A percentile compares a stretch with the other conserved stretches of the same genome.
phyloP scores from a whole-genome alignment of 2,329 filamentous ascomycete genomes.

The Colletotrichum theobromicola region DNA sequence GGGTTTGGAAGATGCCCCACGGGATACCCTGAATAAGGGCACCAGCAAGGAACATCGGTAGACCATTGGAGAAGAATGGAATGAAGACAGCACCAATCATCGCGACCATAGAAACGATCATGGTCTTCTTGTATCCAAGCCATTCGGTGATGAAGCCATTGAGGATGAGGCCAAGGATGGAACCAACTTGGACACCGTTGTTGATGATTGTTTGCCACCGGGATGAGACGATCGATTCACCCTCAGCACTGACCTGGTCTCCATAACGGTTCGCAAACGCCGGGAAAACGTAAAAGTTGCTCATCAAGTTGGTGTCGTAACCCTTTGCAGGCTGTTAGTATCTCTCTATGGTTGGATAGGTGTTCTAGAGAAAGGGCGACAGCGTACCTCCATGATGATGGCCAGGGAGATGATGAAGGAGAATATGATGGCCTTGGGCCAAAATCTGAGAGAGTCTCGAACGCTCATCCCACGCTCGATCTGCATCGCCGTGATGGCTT shows the following conservation, averaged over 20 bases:
- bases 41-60: slow-evolving; percentile 43
- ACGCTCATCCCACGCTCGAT: slow-evolving; percentile 26
- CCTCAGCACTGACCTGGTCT: slow-evolving; percentile 36
- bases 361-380: not conserved
- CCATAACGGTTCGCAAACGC: slow-evolving; percentile 41
- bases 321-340: slow-evolving; percentile 27
- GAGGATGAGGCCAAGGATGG: slow-evolving; percentile 52
- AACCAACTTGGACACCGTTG: slow-evolving; percentile 49
- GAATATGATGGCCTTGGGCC: slow-evolving; percentile 24
- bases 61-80: slow-evolving; percentile 48
- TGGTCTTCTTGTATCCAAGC: slow-evolving; percentile 46
- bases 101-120: slow-evolving; percentile 44
- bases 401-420: slow-evolving; percentile 27
- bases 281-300: slow-evolving; percentile 42
- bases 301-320: slow-evolving; percentile 40
- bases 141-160: slow-evolving; percentile 51
- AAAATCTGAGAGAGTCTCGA: slow-evolving; percentile 24
- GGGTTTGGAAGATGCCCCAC: slow-evolving; percentile 37
- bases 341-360: not conserved
- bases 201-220: slow-evolving; percentile 56
- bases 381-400: slow-evolving; percentile 30
- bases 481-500: slow-evolving; percentile 20
- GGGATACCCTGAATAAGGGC: slow-evolving; percentile 41
- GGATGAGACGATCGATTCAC: slow-evolving; percentile 50
- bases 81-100: slow-evolving; percentile 50